Base-by-base conservation (phyloP, 345 rosid species). In the Laguncularia racemosa region DNA sequence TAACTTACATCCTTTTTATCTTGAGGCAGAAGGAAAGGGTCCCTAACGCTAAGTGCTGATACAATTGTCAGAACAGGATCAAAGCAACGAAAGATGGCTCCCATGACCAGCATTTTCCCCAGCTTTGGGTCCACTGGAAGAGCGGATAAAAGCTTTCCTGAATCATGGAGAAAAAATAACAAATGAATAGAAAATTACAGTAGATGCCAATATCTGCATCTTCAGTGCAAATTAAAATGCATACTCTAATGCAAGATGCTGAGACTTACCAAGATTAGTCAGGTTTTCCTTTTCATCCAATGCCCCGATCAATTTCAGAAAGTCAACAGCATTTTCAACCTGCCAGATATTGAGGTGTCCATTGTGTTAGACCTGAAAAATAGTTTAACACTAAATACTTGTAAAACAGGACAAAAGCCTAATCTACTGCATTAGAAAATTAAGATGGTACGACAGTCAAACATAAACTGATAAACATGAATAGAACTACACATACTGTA, bases 81-180 rank as follows among this genome's bases (percentile, higher is more conserved):
- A 79, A 89, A 93, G 77, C 97, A 93, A 48, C 71, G 79, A 62
- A 93, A 93, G 69, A 87, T 79, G 56, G 97, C 87, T 66, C 99
- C 99, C 97, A 93, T 87, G 56, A 93, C 73, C 44, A 93, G 88
- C 99, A 93, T 89, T 78, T 93, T 93, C 74, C 99, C 99, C 21
- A 93, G 85, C 84, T 93, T 93, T 46, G 99, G 99, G 82, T 93
- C 99, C 51, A 93, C 99, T 1, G 99, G 99, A 54, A 93, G 95
- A 71, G 84, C 78, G 6, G 97, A 84, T 66, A 93, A 78, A 67
- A 71, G 79, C 62, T 79, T 87, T 58, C 99, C 99, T 93, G 77
- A 33, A 33, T 33, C 40, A 33, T 7, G 6, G 40, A 6, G 47
- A 60, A 44, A 55, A 48, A 50, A 60, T 46, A 63, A 26, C 50